Evolutionary conservation across 345 rosid genomes (phyloP).

Genomic region (Lenwebbia sp.): DNA sequence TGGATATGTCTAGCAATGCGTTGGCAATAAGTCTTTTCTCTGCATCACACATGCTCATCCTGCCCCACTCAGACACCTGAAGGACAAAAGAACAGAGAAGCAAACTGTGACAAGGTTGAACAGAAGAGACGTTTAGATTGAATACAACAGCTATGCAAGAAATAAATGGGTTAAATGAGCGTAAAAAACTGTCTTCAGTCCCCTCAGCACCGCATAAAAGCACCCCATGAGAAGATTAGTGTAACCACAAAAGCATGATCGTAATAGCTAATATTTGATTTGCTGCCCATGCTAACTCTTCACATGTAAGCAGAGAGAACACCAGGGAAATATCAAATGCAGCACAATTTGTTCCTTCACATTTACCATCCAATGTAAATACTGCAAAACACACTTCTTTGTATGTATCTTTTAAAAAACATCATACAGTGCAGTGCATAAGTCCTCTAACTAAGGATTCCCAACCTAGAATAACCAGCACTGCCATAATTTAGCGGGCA

Average conservation of each 20-base stretch:
- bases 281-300: not conserved
- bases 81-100: conserved; percentile 2
- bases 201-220: not conserved
- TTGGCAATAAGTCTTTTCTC: conserved; percentile 88
- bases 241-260: not conserved
- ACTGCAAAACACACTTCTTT: not conserved
- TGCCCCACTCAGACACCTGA: conserved; percentile 91
- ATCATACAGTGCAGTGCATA: not conserved
- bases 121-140: not conserved
- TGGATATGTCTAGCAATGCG: conserved; percentile 79
- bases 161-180: not conserved
- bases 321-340: not conserved
- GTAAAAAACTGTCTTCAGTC: not conserved
- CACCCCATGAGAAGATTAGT: not conserved
- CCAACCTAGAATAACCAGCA: not conserved
- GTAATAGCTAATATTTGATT: not conserved
- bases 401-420: not conserved
- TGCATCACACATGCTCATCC: conserved; percentile 95
- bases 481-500: not conserved
- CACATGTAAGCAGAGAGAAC: not conserved
- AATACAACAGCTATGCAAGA: not conserved
- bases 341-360: not conserved
- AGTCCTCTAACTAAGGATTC: not conserved
- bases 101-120: not conserved
- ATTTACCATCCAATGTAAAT: not conserved